A percentile compares a stretch with the other conserved stretches of the same genome.
These are phyloP conservation scores for Pseudocercospora crystallina DNA, from an alignment of 2,329 filamentous ascomycete genomes.

Conservation along the genomic window DNA sequence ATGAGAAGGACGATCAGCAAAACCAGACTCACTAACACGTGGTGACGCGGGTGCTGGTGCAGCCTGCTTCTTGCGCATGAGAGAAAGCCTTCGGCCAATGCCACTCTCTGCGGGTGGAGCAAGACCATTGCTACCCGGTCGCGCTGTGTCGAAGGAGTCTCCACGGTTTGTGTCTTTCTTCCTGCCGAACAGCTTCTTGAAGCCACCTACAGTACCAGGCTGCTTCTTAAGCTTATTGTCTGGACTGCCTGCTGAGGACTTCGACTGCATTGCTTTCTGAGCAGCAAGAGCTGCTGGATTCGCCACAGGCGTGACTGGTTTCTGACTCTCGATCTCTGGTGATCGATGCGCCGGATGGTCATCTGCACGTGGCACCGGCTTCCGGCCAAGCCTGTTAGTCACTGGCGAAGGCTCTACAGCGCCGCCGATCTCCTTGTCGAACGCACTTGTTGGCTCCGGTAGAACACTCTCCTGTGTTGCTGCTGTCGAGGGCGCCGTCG, in stretches of 20 bases:
- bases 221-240: slow-evolving; percentile 41
- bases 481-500: slow-evolving; percentile 4
- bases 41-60: slow-evolving; percentile 7
- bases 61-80: slow-evolving; percentile 40
- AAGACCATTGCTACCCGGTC: slow-evolving; percentile 32
- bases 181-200: slow-evolving; percentile 66
- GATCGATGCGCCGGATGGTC: slow-evolving; percentile 46
- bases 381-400: slow-evolving; percentile 29
- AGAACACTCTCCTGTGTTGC: slow-evolving; percentile 3
- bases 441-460: slow-evolving; percentile 12
- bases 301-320: slow-evolving; percentile 30
- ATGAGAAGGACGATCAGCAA: slow-evolving; percentile 12
- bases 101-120: slow-evolving; percentile 29
- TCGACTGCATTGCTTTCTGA: slow-evolving; percentile 30
- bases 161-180: slow-evolving; percentile 53
- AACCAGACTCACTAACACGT: slow-evolving; percentile 23
- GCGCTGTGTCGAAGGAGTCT: slow-evolving; percentile 52
- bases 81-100: slow-evolving; percentile 42
- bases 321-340: slow-evolving; percentile 19
- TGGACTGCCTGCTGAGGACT: slow-evolving; percentile 31
- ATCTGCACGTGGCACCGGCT: slow-evolving; percentile 34
- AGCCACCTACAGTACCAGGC: slow-evolving; percentile 44
- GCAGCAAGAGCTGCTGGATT: slow-evolving; percentile 33
- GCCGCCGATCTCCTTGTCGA: slow-evolving; percentile 25
- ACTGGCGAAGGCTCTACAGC: slow-evolving; percentile 19